These are phyloP conservation scores for Pochonia chlamydosporia DNA, from an alignment of 2,329 filamentous ascomycete species.

Conservation along the genomic window DNA sequence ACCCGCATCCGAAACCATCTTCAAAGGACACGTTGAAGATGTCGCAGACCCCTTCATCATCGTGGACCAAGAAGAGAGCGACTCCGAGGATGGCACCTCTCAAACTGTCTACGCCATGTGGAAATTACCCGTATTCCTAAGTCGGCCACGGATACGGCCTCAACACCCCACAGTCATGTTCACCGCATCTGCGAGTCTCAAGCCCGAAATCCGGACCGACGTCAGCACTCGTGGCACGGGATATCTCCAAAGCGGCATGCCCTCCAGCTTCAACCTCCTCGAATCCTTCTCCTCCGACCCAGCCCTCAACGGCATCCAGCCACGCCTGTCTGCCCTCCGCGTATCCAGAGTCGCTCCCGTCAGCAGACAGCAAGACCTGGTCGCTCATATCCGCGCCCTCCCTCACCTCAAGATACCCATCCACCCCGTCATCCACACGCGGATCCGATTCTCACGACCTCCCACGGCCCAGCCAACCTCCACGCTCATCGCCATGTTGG, in stretches of 20 bases:
- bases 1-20: constrained; percentile 53
- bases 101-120: constrained; percentile 50
- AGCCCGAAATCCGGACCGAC: constrained; percentile 34
- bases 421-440: constrained; percentile 64
- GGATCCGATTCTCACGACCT: constrained; percentile 65
- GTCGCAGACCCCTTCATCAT: constrained; percentile 45
- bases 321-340: constrained; percentile 65
- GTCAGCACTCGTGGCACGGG: constrained; percentile 38
- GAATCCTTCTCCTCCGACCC: constrained; percentile 66
- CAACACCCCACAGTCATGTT: constrained; percentile 64
- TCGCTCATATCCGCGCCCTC: constrained; percentile 59
- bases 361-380: constrained; percentile 54
- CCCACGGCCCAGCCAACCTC: constrained; percentile 51
- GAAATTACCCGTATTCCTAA: constrained; percentile 54
- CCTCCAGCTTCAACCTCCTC: constrained; percentile 70
- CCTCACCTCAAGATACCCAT: constrained; percentile 58
- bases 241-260: constrained; percentile 63
- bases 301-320: constrained; percentile 53
- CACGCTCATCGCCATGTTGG: constrained; percentile 63
- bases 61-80: constrained; percentile 32
- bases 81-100: constrained; percentile 16
- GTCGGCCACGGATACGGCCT: constrained; percentile 57
- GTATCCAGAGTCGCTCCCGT: constrained; percentile 70
- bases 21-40: constrained; percentile 46
- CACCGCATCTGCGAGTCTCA: constrained; percentile 53